Conservation (phyloP, 192 early-diverging fungal species). For the Podila epigama region DNA sequence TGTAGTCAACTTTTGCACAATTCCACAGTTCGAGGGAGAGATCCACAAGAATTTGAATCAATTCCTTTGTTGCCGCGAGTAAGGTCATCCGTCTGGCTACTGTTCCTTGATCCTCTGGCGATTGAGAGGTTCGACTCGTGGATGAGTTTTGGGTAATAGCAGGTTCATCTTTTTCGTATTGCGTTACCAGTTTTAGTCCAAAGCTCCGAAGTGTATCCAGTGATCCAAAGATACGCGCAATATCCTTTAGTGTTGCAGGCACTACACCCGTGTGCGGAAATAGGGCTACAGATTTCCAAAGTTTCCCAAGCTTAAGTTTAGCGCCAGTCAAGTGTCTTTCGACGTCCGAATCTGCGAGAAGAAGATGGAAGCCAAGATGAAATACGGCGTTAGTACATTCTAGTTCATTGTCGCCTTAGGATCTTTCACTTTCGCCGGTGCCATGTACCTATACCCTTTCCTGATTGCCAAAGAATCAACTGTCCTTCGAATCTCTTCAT, state of each 20-base stretch:
- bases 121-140: background rate
- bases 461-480: constrained; percentile 4
- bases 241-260: constrained; percentile 9
- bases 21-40: constrained; percentile 14
- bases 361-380: background rate
- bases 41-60: constrained; percentile 5
- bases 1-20: background rate
- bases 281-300: background rate
- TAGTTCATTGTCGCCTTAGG: background rate
- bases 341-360: background rate
- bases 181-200: constrained; percentile 23
- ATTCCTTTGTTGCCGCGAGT: background rate
- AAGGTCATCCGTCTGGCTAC: background rate
- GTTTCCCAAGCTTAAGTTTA: background rate
- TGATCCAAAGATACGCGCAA: constrained; percentile 35
- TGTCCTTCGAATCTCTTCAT: constrained; percentile 20
- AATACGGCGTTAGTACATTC: background rate
- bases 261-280: background rate
- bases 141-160: background rate
- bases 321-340: background rate
- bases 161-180: background rate
- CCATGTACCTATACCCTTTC: background rate
- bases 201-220: constrained; percentile 33
- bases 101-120: background rate
- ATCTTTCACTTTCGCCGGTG: background rate